phyloP scores from a whole-genome alignment of 306 rosid genomes.

The Geum urbanum region DNA sequence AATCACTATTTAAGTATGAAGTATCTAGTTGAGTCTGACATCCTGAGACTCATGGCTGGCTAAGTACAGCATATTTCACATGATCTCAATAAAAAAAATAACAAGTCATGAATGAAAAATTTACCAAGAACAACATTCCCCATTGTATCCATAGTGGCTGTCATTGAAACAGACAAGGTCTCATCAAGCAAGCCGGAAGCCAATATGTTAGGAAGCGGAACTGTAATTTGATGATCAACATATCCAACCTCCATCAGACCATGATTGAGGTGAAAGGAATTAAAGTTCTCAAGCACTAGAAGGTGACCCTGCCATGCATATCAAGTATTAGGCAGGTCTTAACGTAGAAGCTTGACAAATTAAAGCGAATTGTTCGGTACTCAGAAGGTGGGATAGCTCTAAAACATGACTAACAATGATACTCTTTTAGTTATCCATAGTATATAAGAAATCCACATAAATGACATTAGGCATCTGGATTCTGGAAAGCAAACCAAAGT shows the following conservation, averaged over 20 bases:
- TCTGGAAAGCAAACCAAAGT: conserved; percentile 12
- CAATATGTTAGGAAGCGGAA: conserved; percentile 29
- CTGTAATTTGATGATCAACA: conserved; percentile 47
- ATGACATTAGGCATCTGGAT: conserved; percentile 10
- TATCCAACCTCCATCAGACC: conserved; percentile 89
- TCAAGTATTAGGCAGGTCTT: not conserved
- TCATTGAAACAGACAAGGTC: conserved; percentile 77
- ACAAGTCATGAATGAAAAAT: not conserved
- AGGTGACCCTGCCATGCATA: conserved; percentile 75
- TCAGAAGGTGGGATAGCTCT: not conserved
- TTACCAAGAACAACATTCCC: conserved; percentile 79
- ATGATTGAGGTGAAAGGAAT: conserved; percentile 61
- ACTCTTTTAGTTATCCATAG: not conserved
- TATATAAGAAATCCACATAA: conserved; percentile 1
- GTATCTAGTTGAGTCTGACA: not conserved
- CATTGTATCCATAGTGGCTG: conserved; percentile 61
- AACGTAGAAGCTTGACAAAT: not conserved
- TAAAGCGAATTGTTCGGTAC: not conserved
- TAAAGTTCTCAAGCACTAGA: conserved; percentile 62
- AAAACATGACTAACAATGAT: conserved; percentile 6
- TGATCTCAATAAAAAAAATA: not conserved
- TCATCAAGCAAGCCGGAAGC: conserved; percentile 36
- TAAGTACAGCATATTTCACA: not conserved
- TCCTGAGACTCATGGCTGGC: not conserved
- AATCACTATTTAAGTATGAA: not conserved